These are phyloP conservation scores for Penicillium sp. DNA, from an alignment of 2,329 filamentous ascomycete species.

Conservation along the genomic window DNA sequence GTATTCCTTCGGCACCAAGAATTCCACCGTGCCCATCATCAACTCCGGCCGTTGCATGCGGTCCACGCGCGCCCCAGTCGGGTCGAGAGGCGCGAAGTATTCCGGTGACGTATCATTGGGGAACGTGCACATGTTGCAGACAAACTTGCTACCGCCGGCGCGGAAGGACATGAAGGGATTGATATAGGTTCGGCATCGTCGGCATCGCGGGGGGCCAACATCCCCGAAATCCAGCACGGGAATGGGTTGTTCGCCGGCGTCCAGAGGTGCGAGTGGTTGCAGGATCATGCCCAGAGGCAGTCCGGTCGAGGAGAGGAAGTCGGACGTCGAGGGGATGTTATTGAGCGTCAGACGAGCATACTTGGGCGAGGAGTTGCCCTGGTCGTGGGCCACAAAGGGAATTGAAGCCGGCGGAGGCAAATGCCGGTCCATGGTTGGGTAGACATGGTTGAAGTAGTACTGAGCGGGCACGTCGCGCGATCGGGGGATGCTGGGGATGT, in stretches of 20 bases:
- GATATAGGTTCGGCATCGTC: conserved; percentile 91
- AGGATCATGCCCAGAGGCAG: conserved; percentile 83
- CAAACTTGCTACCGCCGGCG: conserved; percentile 90
- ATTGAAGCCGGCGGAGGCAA: conserved; percentile 83
- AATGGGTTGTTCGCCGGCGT: conserved; percentile 80
- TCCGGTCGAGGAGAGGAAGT: conserved; percentile 75
- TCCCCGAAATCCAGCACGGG: conserved; percentile 96
- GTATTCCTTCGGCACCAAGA: conserved; percentile 96
- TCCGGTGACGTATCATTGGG: conserved; percentile 90
- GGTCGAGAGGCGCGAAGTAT: conserved; percentile 90
- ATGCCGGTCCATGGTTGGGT: conserved; percentile 93
- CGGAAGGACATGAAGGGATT: conserved; percentile 99
- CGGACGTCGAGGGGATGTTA: conserved; percentile 80
- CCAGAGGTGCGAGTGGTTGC: conserved; percentile 80
- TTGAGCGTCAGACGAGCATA: conserved; percentile 89
- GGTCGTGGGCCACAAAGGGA: conserved; percentile 90
- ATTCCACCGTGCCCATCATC: conserved; percentile 89
- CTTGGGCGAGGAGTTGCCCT: conserved; percentile 95
- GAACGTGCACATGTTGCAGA: conserved; percentile 97
- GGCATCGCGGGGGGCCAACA: conserved; percentile 81
- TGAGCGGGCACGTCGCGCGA: conserved; percentile 79
- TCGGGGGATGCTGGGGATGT: conserved; percentile 85
- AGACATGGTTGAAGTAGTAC: conserved; percentile 82
- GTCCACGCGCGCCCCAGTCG: conserved; percentile 82
- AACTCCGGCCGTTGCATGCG: conserved; percentile 86